These are phyloP conservation scores for Aegilops speltoides DNA, from an alignment of 176 grass and related monocot genomes.

Conservation along the genomic window DNA sequence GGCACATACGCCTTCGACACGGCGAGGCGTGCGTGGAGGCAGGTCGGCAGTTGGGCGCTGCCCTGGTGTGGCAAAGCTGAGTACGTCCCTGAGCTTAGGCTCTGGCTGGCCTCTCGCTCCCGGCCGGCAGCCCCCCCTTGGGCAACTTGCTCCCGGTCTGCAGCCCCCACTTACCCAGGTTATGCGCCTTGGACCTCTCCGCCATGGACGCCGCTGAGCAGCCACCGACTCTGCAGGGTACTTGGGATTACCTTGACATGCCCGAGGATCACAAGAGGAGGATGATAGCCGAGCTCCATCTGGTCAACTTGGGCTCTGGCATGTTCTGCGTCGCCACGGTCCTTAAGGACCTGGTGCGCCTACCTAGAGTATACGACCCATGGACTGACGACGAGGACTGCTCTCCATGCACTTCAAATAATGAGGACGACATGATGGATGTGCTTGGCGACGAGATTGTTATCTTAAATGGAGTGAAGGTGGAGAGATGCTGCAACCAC, in stretches of 20 bases:
- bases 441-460: not conserved
- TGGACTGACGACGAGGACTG: too few relatives aligned
- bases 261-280: too few relatives aligned
- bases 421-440: not conserved
- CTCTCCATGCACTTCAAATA: not conserved
- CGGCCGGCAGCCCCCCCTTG: too few relatives aligned
- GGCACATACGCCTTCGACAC: too few relatives aligned
- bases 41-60: too few relatives aligned
- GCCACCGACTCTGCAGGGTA: not conserved
- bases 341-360: not conserved
- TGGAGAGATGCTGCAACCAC: not conserved
- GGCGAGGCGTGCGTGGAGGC: too few relatives aligned
- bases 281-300: not conserved
- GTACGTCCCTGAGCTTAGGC: too few relatives aligned
- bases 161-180: too few relatives aligned
- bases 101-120: too few relatives aligned
- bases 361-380: too few relatives aligned
- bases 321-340: not conserved
- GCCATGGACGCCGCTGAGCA: not conserved
- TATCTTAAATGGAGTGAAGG: not conserved
- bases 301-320: not conserved
- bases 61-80: too few relatives aligned
- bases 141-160: too few relatives aligned
- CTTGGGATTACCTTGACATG: not conserved
- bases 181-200: not conserved